Base-by-base conservation (phyloP, 495 filamentous ascomycete species). In the Hypoxylon perforatum region DNA sequence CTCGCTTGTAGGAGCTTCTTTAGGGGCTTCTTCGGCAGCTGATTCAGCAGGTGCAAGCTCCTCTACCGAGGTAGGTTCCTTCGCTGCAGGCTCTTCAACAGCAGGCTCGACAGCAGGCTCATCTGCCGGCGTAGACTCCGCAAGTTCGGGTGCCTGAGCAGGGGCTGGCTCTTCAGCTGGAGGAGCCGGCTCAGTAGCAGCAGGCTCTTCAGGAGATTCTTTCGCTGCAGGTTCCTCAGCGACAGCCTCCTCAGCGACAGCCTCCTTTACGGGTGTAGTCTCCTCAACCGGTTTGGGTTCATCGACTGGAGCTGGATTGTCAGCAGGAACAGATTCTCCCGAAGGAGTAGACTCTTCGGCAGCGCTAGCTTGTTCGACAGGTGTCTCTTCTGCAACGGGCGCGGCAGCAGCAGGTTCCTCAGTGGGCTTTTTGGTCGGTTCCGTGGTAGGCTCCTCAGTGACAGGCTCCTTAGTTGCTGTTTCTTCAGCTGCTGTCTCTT, bases 81-180 rank as follows among this genome's bases (percentile, higher is more conserved):
- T 58, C 17, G 18, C 42, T 41, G 51, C 50, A 23, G 63, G 18
- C n/a, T 45, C 39, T 14, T 57, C 54, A 15, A 35, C 54, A 45
- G 23, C 10, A 30, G 54, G 6, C 15, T 36, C 48, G 35, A 35
- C 54, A 45, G 23, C 10, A 30, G 54, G 6, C 15, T 36, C 48
- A 36, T 33, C 25, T 8, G 19, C 39, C 17, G 57, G 44, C 18
- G 6, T 10, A 10, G 30, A 9, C 30, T 33, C 30, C 30, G 30
- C 30, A 1, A 1, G 30, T 33, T 9, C 30, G 11, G 30, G 11
- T 33, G 8, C 30, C 30, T 33, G 30, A 10, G 11, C 30, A 1
- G 30, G 30, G 11, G 7, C 30, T 33, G 30, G 4, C 11, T 3
- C 30, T 33, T 38, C 17, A 3, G 57, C 33, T 47, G 45, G 28